phyloP scores from a whole-genome alignment of 169 alveolate genomes.

The Plasmodium reichenowi region DNA sequence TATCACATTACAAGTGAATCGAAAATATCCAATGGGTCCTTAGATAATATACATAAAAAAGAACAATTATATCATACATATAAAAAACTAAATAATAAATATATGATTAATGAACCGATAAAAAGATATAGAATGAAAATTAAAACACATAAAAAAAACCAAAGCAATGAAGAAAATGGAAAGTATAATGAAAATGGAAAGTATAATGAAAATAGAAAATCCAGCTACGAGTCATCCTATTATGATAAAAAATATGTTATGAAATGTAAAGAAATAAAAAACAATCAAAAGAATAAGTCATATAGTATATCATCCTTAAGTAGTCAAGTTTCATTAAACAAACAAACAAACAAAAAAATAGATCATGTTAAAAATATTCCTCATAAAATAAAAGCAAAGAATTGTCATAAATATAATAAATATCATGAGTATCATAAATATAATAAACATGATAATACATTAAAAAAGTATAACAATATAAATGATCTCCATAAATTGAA shows the following conservation, averaged over 20 bases:
- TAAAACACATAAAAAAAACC: not conserved
- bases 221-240: not conserved
- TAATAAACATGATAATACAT: no score
- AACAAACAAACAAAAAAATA: not conserved
- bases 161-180: not conserved
- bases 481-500: no score
- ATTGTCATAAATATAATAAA: no score
- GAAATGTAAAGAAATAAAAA: not conserved
- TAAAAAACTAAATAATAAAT: not conserved
- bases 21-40: not conserved
- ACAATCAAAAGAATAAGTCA: not conserved
- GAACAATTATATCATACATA: not conserved
- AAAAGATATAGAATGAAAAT: not conserved
- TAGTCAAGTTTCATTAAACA: slow-evolving; percentile 2
- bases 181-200: no score
- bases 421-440: no score
- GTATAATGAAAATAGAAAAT: no score
- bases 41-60: not conserved
- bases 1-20: no score
- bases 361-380: no score
- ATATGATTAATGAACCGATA: not conserved
- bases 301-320: slow-evolving; percentile 23
- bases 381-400: no score
- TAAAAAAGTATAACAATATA: no score
- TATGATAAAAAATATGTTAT: not conserved